Evolutionary conservation across 2,329 filamentous ascomycete genomes (phyloP), one percentile per base, ranked within the genome.

Genomic region (Lachnellula cervina): DNA sequence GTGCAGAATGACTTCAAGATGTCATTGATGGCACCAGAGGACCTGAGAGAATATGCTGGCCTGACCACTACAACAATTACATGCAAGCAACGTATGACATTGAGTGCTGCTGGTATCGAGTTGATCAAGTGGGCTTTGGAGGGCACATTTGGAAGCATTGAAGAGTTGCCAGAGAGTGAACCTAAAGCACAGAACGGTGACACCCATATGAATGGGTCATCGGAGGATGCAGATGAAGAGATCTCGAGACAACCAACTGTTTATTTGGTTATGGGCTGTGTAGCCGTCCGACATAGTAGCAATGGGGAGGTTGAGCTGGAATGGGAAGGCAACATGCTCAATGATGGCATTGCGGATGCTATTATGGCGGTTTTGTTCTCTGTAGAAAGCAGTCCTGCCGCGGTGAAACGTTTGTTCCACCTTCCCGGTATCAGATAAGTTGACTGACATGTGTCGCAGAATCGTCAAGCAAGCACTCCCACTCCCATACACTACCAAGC

Each of bases 1-100:
- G 92, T 99, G 7, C 93, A 97, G 65, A 97, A 96, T 70, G 94
- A 97, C 70, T 97, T 99, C 73, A 96, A 97, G 71, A 83, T 99
- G 69, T 95, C 89, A 0, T 79, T 99, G 35, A 97, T 99, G 93
- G 92, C 92, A 0, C 92, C 94, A 0, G 94, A 97, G 65, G 94
- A 99, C 69, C 78, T 99, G 35, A 86, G 91, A 58, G 94, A 99
- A 72, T 99, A 96, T 70, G 94, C 94, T 0, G 94, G 94, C n/a
- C 77, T 99, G 32, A 97, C 91, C 2, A 97, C 94, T 0, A 97
- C 94, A 0, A 96, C 89, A 1, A 93, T 99, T 56, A 84, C 87
- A 16, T 99, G 94, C 77, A 91, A 90, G 65, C 93, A 99, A 72
- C 88, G 90, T 57, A 81, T 99, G 58, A 93, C 84, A 0, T 81